Evolutionary conservation across 1,139 yeast genomes (phyloP).

Genomic region (Saccharomyces hybrid): DNA sequence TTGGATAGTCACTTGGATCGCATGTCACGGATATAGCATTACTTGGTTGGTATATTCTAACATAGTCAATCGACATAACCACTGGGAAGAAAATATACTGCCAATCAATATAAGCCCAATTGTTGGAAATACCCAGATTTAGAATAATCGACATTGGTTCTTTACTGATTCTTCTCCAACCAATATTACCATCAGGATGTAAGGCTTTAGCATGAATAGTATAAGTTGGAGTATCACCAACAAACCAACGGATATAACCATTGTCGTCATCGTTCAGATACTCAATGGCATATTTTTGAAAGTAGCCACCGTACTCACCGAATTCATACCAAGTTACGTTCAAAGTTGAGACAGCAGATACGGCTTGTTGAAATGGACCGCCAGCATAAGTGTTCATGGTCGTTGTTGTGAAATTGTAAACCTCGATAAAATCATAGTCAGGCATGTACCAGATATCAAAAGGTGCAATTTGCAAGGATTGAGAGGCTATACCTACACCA

Average conservation of each 20-base stretch:
- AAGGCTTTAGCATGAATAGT: constrained; percentile 54
- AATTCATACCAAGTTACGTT: constrained; percentile 68
- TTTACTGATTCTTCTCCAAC: constrained; percentile 60
- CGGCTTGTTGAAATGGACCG: constrained; percentile 79
- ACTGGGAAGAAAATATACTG: constrained; percentile 57
- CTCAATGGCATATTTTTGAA: constrained; percentile 72
- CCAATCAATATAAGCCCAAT: constrained; percentile 83
- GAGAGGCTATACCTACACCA: constrained; percentile 62
- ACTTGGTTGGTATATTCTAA: constrained; percentile 67
- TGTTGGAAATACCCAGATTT: constrained; percentile 69
- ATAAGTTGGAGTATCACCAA: constrained; percentile 58
- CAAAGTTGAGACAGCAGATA: constrained; percentile 62
- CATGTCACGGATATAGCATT: constrained; percentile 48
- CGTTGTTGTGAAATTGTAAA: constrained; percentile 53
- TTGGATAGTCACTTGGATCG: constrained; percentile 67
- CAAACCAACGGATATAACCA: constrained; percentile 79
- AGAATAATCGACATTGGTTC: constrained; percentile 79
- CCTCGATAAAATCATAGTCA: constrained; percentile 60
- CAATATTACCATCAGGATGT: constrained; percentile 76
- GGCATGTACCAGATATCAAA: constrained; percentile 80
- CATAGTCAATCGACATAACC: constrained; percentile 59
- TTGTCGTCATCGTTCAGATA: constrained; percentile 51
- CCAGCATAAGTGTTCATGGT: constrained; percentile 71
- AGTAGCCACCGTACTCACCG: constrained; percentile 40
- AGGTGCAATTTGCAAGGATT: constrained; percentile 76